Evolutionary conservation across 768 basidiomycete genomes (phyloP).

Genomic region (Vararia minispora): DNA sequence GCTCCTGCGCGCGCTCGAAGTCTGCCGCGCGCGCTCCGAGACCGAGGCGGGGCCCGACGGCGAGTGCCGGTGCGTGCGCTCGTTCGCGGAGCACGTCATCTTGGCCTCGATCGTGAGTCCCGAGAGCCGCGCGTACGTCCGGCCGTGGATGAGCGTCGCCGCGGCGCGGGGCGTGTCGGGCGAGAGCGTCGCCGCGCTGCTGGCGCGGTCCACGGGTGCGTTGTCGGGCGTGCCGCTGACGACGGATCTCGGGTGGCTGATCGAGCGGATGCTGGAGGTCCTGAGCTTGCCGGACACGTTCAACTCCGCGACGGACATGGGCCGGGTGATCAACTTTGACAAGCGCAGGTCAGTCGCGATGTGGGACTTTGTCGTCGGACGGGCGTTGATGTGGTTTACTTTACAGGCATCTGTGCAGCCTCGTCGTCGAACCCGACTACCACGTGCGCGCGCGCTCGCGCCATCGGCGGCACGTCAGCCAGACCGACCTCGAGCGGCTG

Average conservation of each 20-base stretch:
- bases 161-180: slow-evolving; percentile 45
- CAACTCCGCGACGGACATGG: slow-evolving; percentile 40
- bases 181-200: slow-evolving; percentile 48
- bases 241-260: slow-evolving; percentile 72
- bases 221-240: slow-evolving; percentile 46
- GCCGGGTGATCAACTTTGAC: slow-evolving; percentile 64
- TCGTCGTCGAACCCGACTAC: slow-evolving; percentile 45
- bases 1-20: slow-evolving; percentile 60
- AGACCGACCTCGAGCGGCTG: slow-evolving; percentile 63
- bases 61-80: slow-evolving; percentile 59
- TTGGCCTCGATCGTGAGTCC: slow-evolving; percentile 68
- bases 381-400: slow-evolving; percentile 12
- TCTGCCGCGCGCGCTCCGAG: slow-evolving; percentile 55
- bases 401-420: slow-evolving; percentile 51
- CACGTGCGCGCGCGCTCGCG: slow-evolving; percentile 31
- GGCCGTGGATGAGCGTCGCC: slow-evolving; percentile 73
- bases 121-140: slow-evolving; percentile 66
- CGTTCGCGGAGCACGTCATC: slow-evolving; percentile 70
- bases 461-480: slow-evolving; percentile 41
- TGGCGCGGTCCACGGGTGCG: slow-evolving; percentile 36
- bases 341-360: slow-evolving; percentile 56
- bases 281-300: slow-evolving; percentile 65
- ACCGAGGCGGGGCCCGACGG: slow-evolving; percentile 25
- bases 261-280: slow-evolving; percentile 74
- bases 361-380: too few relatives aligned